Evolutionary conservation across 495 filamentous ascomycete species (phyloP), one percentile per base, ranked within the genome.

Genomic region (Lepraria neglecta): DNA sequence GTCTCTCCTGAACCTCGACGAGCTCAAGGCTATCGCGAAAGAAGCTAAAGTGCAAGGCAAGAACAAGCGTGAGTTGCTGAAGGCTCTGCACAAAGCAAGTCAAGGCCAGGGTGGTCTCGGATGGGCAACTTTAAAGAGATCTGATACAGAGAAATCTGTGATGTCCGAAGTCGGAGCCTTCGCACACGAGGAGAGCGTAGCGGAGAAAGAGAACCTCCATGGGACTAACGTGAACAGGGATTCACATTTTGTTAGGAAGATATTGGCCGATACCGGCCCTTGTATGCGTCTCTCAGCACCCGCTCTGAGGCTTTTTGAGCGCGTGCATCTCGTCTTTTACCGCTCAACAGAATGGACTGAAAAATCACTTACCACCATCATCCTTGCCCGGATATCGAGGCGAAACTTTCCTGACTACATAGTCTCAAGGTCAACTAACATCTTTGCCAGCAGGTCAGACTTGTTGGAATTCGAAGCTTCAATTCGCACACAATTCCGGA

Each of bases 341-440:
- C 81, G 92, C 35, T 97, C 92, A 31, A 95, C 92, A 0, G 91
- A 96, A 70, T 97, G 92, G 92, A 94, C 92, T 0, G 94, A 97
- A 67, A 97, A 96, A 67, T 96, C 92, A 12, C 80, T 98, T 3
- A 96, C 90, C 3, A 92, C 92, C 3, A 92, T 97, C 62, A 96
- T 98, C 60, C 83, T 98, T 12, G 89, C 94, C 15, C 90, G 91
- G 58, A 94, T 91, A 31, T 86, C 89, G 7, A 82, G 84, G 51
- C 82, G 88, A 27, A 96, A 92, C 69, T 97, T 96, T 59, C 92
- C 94, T 0, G 77, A 86, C 7, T 98, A 94, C 72, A 82, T 97
- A 35, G 91, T 97, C 10, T 96, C 87, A 58, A 87, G 94, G 48
- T 92, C 91, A 15, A 83, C 86, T 30, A 92, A 91, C 58, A 94